These are phyloP conservation scores for Aspergillus amoenus DNA, from an alignment of 2,329 filamentous ascomycete species.

Conservation along the genomic window DNA sequence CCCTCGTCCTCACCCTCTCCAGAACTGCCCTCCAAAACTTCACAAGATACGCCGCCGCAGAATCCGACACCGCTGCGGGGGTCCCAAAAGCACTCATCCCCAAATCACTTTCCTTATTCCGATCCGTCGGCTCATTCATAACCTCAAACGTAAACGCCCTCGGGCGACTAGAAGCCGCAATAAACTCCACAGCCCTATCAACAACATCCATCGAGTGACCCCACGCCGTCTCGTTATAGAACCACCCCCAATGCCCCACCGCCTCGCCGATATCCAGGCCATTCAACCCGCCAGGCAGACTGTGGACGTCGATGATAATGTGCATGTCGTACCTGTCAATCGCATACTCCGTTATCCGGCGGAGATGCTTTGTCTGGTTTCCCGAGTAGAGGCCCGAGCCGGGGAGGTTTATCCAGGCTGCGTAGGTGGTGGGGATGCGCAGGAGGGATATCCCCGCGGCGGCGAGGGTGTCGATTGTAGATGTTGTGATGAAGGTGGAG, in stretches of 20 bases:
- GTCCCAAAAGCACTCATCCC: slow-evolving; percentile 24
- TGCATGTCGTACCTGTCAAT: slow-evolving; percentile 26
- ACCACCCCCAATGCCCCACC: slow-evolving; percentile 26
- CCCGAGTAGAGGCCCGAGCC: slow-evolving; percentile 27
- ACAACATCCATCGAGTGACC: slow-evolving; percentile 23
- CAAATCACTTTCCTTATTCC: slow-evolving; percentile 14
- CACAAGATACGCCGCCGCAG: slow-evolving; percentile 26
- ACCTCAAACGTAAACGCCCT: slow-evolving; percentile 25
- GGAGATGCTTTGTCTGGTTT: slow-evolving; percentile 20
- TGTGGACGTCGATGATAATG: slow-evolving; percentile 28
- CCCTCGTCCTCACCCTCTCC: slow-evolving; percentile 12
- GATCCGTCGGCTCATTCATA: slow-evolving; percentile 28
- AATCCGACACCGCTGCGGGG: slow-evolving; percentile 21
- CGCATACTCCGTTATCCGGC: slow-evolving; percentile 22
- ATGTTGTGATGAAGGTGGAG: slow-evolving; percentile 17
- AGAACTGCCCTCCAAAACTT: slow-evolving; percentile 24
- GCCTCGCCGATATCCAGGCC: slow-evolving; percentile 27
- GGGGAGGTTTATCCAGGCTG: slow-evolving; percentile 23
- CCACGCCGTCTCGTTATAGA: slow-evolving; percentile 24
- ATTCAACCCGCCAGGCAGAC: slow-evolving; percentile 27
- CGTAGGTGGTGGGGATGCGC: slow-evolving; percentile 21
- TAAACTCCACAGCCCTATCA: slow-evolving; percentile 20
- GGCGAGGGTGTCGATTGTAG: slow-evolving; percentile 16
- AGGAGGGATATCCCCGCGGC: slow-evolving; percentile 11
- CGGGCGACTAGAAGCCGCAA: slow-evolving; percentile 18